phyloP scores from a whole-genome alignment of 352 stramenopile species.

The Phytophthora constricta region DNA sequence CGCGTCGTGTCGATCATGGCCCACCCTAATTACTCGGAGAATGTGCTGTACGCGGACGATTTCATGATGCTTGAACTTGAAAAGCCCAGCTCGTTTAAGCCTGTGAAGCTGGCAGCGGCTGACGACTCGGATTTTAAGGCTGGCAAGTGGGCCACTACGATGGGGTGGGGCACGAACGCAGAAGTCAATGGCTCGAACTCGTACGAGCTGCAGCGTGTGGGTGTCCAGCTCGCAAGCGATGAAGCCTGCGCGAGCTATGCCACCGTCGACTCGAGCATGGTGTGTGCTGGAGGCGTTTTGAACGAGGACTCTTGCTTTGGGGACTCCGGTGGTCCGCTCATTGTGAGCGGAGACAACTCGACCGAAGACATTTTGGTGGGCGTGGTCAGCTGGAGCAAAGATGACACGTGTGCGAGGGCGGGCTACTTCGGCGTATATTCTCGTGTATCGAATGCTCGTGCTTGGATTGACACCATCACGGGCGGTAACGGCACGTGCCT shows the following conservation, averaged over 20 bases:
- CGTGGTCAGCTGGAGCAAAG: slow-evolving; percentile 54
- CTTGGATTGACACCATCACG: slow-evolving; percentile 33
- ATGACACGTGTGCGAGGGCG: slow-evolving; percentile 26
- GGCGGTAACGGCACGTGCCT: neutral
- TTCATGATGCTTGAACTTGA: slow-evolving; percentile 55
- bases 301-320: slow-evolving; percentile 53
- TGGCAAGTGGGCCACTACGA: slow-evolving; percentile 33
- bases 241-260: slow-evolving; percentile 32
- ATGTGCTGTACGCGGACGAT: slow-evolving; percentile 5
- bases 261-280: slow-evolving; percentile 41
- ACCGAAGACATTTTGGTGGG: slow-evolving; percentile 33
- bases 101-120: slow-evolving; percentile 33
- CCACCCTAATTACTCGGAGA: slow-evolving; percentile 8
- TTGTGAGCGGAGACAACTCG: slow-evolving; percentile 4
- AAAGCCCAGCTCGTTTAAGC: slow-evolving; percentile 33
- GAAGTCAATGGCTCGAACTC: slow-evolving; percentile 32
- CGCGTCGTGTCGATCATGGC: slow-evolving; percentile 7
- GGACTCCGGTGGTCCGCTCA: slow-evolving; percentile 58
- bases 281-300: slow-evolving; percentile 50
- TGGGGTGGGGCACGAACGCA: slow-evolving; percentile 37
- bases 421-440: slow-evolving; percentile 50
- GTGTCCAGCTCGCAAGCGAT: slow-evolving; percentile 43
- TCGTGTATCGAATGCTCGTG: slow-evolving; percentile 36
- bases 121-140: slow-evolving; percentile 28
- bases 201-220: slow-evolving; percentile 43